Percentiles rank a stretch among this genome's conserved stretches.
These are phyloP conservation scores for Torulaspora pretoriensis DNA, from an alignment of 1,139 yeast genomes.

Conservation along the genomic window DNA sequence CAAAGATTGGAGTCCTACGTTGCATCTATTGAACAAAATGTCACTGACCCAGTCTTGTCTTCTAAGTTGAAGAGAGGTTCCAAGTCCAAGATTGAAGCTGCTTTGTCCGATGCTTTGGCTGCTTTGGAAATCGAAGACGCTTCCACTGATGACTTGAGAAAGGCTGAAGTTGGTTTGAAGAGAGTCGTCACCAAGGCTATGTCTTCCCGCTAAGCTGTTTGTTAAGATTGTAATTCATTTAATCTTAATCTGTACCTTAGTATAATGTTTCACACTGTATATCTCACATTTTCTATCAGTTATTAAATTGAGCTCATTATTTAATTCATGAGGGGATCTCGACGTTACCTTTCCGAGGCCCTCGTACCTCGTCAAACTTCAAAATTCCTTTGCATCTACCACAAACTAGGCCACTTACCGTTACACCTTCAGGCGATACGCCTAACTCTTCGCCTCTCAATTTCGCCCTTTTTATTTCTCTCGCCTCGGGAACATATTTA, in stretches of 20 bases:
- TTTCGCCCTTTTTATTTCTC: conserved; percentile 22
- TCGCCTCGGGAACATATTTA: conserved; percentile 29
- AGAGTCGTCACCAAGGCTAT: conserved; percentile 99
- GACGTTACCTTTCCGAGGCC: conserved; percentile 13
- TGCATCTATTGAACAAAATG: conserved; percentile 92
- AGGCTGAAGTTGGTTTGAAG: conserved; percentile 98
- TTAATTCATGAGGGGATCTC: conserved; percentile 4
- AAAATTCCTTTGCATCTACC: conserved; percentile 26
- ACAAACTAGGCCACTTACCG: conserved; percentile 20
- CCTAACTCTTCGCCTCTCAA: conserved; percentile 17
- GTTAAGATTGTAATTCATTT: conserved; percentile 16
- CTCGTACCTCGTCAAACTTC: conserved; percentile 22
- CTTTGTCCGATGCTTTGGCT: conserved; percentile 97
- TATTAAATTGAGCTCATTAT: conserved; percentile 12
- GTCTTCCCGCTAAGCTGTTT: conserved; percentile 81
- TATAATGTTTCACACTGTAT: conserved; percentile 18
- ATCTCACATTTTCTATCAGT: conserved; percentile 10
- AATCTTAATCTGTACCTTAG: conserved; percentile 20
- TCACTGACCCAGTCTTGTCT: conserved; percentile 97
- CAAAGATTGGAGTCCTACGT: conserved; percentile 99
- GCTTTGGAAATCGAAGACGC: conserved; percentile 97
- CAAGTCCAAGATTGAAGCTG: conserved; percentile 96
- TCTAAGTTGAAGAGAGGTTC: conserved; percentile 98
- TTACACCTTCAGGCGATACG: conserved; percentile 17
- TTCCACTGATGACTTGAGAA: conserved; percentile 94